Percentiles rank a stretch among this genome's conserved stretches.
Evolutionary conservation across 352 stramenopile species (phyloP).

Genomic region (Globisporangium abappressorium): DNA sequence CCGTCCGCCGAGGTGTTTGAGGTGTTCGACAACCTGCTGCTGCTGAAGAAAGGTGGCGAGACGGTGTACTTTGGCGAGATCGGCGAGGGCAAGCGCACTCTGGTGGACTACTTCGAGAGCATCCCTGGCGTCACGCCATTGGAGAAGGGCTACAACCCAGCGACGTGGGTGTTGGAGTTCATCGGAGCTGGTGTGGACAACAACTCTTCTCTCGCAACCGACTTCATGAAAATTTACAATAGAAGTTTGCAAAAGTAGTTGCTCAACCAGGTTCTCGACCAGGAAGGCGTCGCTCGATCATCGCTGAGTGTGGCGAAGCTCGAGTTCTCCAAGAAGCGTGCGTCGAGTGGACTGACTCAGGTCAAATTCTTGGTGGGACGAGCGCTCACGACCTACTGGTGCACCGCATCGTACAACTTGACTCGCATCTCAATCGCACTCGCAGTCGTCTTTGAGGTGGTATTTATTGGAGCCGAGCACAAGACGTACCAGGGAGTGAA

Average conservation of each 20-base stretch:
- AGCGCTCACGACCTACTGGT: constrained; percentile 51
- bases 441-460: constrained; percentile 11
- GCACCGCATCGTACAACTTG: constrained; percentile 82
- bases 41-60: constrained; percentile 59
- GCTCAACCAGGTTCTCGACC: too few species aligned
- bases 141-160: neutral
- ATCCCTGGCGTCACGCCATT: constrained; percentile 28
- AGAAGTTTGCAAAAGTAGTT: too few species aligned
- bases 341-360: neutral
- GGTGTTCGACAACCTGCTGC: constrained; percentile 78
- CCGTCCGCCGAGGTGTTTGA: too few species aligned
- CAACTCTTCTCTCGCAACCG: too few species aligned
- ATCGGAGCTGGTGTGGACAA: neutral
- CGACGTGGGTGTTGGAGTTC: neutral
- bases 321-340: neutral
- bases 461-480: neutral
- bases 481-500: neutral
- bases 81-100: constrained; percentile 22
- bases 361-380: neutral
- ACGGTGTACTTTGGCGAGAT: constrained; percentile 60
- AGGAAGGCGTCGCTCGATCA: neutral
- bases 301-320: neutral
- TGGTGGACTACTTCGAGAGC: constrained; percentile 53
- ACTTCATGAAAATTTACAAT: too few species aligned
- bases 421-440: constrained; percentile 50